Percentiles rank a stretch among this genome's conserved stretches.
Evolutionary conservation across 75 land plant species (phyloP).

Genomic region (Azolla pinnata): DNA sequence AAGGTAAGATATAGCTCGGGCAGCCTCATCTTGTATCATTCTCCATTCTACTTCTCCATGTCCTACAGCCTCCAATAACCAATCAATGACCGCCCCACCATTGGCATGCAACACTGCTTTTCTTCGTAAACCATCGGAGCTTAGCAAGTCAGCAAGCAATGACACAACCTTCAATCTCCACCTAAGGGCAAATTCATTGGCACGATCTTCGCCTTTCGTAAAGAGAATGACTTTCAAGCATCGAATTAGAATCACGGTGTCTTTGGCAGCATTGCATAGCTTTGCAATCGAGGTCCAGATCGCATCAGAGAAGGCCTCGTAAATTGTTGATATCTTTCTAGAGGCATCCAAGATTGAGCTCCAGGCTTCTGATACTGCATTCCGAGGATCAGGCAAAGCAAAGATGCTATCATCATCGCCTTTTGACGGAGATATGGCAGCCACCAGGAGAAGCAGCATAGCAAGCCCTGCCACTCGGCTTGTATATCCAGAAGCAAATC

Average conservation of each 20-base stretch:
- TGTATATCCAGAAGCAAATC: no score
- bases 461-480: no score
- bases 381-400: no score
- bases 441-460: no score
- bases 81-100: constrained; percentile 69
- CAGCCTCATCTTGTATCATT: constrained; percentile 75
- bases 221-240: constrained; percentile 2
- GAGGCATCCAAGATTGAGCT: no score
- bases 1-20: constrained; percentile 80
- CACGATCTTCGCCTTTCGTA: neutral
- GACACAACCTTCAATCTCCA: constrained; percentile 71
- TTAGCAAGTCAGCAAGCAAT: constrained; percentile 59
- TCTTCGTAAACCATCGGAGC: constrained; percentile 46
- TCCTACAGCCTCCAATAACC: constrained; percentile 53
- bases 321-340: no score
- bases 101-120: constrained; percentile 67
- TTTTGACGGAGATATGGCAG: no score
- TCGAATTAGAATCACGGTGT: neutral
- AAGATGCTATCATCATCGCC: no score
- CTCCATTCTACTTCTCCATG: constrained; percentile 5
- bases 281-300: no score
- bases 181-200: constrained; percentile 51
- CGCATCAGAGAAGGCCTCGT: no score
- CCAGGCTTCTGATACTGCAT: no score
- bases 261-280: no score